Conservation (phyloP, 495 filamentous ascomycete genomes). For the Bacidia rubella region DNA sequence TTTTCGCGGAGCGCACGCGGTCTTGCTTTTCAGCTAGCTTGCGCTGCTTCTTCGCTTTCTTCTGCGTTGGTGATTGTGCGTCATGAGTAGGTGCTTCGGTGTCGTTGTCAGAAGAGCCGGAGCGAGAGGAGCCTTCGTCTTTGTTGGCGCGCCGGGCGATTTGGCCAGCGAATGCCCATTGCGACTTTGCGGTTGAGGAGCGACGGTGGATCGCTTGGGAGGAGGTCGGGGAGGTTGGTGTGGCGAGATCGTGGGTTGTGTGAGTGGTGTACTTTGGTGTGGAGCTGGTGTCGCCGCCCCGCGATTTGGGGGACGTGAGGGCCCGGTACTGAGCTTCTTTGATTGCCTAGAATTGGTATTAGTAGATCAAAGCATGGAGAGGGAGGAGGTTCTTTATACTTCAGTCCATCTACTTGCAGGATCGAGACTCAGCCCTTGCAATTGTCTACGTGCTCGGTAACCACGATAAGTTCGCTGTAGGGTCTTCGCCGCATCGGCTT, state of each 20-base stretch:
- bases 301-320: constrained; percentile 34
- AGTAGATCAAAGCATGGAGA: neutral
- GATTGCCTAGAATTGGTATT: constrained; percentile 31
- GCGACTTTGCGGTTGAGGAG: constrained; percentile 38
- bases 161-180: constrained; percentile 60
- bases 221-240: constrained; percentile 15
- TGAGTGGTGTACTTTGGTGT: neutral
- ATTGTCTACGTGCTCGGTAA: constrained; percentile 50
- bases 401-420: constrained; percentile 55
- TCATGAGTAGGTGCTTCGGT: constrained; percentile 19
- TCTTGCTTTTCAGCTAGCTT: constrained; percentile 18
- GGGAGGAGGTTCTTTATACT: constrained; percentile 25
- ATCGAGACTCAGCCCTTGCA: constrained; percentile 50
- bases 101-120: constrained; percentile 1
- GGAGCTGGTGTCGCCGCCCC: constrained; percentile 5
- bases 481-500: constrained; percentile 11
- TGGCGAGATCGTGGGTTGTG: constrained; percentile 7
- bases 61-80: constrained; percentile 2
- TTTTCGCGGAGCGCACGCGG: constrained; percentile 43
- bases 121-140: constrained; percentile 34
- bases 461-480: constrained; percentile 54
- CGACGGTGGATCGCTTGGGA: constrained; percentile 9
- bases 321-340: constrained; percentile 50
- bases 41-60: constrained; percentile 20
- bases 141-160: constrained; percentile 59